Evolutionary conservation across 768 basidiomycete genomes (phyloP).

Genomic region (Mycena capillaripes): DNA sequence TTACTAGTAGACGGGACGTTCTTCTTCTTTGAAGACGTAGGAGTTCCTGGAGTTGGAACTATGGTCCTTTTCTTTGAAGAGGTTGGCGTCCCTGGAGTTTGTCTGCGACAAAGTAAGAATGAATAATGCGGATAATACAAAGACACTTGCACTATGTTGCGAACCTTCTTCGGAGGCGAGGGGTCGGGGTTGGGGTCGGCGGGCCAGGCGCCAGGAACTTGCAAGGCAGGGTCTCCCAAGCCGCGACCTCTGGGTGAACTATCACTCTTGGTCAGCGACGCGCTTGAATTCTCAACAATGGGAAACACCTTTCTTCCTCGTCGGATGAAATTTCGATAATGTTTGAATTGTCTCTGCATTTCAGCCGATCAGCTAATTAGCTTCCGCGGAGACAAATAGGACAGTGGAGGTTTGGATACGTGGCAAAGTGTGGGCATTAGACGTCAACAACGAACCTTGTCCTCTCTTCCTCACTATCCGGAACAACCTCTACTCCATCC

Average conservation of each 20-base stretch:
- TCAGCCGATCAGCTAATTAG: constrained; percentile 15
- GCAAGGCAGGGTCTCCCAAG: background rate
- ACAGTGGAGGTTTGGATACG: too few relatives aligned
- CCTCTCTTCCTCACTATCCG: constrained; percentile 67
- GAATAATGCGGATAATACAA: background rate
- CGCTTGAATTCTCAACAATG: background rate
- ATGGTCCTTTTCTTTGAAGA: background rate
- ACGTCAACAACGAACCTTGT: constrained; percentile 42
- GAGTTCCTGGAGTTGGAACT: background rate
- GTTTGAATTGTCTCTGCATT: constrained; percentile 36
- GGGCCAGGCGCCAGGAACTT: constrained; percentile 24
- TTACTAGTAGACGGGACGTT: background rate
- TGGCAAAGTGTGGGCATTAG: too few relatives aligned
- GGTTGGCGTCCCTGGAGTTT: constrained; percentile 7
- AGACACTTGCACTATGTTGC: background rate
- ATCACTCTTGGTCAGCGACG: background rate
- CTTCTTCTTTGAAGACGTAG: constrained; percentile 11
- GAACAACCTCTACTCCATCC: constrained; percentile 52
- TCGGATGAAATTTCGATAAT: constrained; percentile 73
- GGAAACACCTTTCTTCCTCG: constrained; percentile 47
- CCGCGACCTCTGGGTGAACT: background rate
- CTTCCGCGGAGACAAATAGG: constrained; percentile 22
- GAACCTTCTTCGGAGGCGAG: background rate
- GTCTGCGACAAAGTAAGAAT: background rate
- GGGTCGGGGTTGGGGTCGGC: background rate